phyloP scores from a whole-genome alignment of 2,329 filamentous ascomycete genomes.

The Aspergillus quadrilineatus region DNA sequence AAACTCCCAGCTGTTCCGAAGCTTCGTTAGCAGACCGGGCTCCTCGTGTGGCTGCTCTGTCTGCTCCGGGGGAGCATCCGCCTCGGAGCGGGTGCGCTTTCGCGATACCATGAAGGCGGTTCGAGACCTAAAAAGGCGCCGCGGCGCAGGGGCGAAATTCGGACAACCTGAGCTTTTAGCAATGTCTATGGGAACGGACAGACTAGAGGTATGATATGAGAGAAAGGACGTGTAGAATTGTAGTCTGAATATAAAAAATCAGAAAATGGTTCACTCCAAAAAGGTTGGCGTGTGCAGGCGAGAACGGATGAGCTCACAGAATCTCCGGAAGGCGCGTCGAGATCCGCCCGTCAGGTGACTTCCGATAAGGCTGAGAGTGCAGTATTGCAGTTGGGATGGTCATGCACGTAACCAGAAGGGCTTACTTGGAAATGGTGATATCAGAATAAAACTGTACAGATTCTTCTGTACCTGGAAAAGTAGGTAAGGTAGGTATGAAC shows the following conservation, averaged over 20 bases:
- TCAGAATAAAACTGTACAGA: neutral
- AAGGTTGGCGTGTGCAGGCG: slow-evolving; percentile 27
- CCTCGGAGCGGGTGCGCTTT: slow-evolving; percentile 57
- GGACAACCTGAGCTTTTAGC: slow-evolving; percentile 2
- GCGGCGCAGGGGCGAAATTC: slow-evolving; percentile 20
- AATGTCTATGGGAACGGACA: neutral
- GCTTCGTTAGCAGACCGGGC: slow-evolving; percentile 57
- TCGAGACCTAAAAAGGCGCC: slow-evolving; percentile 29
- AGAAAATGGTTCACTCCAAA: slow-evolving; percentile 6
- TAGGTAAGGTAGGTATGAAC: slow-evolving; percentile 9
- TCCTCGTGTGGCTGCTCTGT: slow-evolving; percentile 38
- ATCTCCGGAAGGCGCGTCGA: slow-evolving; percentile 30
- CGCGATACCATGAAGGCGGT: slow-evolving; percentile 52
- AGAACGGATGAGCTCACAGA: slow-evolving; percentile 31
- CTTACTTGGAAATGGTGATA: neutral
- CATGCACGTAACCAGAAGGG: neutral
- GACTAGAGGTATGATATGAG: neutral
- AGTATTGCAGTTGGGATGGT: neutral
- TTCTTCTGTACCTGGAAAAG: neutral
- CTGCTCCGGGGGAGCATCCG: slow-evolving; percentile 51
- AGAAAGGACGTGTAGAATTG: neutral
- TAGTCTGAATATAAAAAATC: neutral
- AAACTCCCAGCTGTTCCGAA: slow-evolving; percentile 95
- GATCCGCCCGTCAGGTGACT: slow-evolving; percentile 32
- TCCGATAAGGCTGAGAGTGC: slow-evolving; percentile 16